phyloP scores from a whole-genome alignment of 768 basidiomycete species.

The Pleurotus citrinopileatus region DNA sequence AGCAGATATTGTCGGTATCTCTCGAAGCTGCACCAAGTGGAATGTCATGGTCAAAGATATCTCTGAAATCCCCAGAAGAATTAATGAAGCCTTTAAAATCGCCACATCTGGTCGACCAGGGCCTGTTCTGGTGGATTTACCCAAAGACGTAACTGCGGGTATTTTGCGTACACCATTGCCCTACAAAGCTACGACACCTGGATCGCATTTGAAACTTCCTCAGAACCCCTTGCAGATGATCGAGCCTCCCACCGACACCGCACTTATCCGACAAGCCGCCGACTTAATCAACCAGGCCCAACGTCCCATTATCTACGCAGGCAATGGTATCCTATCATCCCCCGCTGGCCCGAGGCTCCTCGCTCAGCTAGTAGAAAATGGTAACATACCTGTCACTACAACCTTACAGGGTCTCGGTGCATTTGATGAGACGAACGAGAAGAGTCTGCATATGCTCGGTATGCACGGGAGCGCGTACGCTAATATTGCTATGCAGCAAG shows the following conservation, averaged over 20 bases:
- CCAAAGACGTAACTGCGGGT: slow-evolving; percentile 97
- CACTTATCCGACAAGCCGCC: slow-evolving; percentile 80
- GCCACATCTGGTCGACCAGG: slow-evolving; percentile 96
- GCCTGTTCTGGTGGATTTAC: slow-evolving; percentile 95
- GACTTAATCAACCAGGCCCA: slow-evolving; percentile 89
- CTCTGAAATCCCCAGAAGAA: slow-evolving; percentile 87
- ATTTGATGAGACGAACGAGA: slow-evolving; percentile 87
- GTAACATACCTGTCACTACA: slow-evolving; percentile 96
- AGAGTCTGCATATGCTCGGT: slow-evolving; percentile 94
- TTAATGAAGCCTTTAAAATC: slow-evolving; percentile 99
- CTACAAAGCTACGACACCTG: slow-evolving; percentile 83
- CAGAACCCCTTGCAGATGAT: slow-evolving; percentile 63
- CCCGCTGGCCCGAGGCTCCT: slow-evolving; percentile 82
- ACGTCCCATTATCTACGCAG: slow-evolving; percentile 90
- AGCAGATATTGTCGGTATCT: slow-evolving; percentile 95
- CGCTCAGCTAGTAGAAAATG: slow-evolving; percentile 70
- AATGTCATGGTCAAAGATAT: slow-evolving; percentile 99
- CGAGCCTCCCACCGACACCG: slow-evolving; percentile 57
- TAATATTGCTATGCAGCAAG: slow-evolving; percentile 96
- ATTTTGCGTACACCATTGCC: slow-evolving; percentile 84
- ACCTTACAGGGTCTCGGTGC: slow-evolving; percentile 95
- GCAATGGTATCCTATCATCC: slow-evolving; percentile 84
- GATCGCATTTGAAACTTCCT: slow-evolving; percentile 69
- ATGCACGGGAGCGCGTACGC: slow-evolving; percentile 99
- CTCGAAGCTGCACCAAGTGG: slow-evolving; percentile 97